Base-by-base conservation (phyloP, 2,329 filamentous ascomycete genomes). In the Orbilia ellipsospora region DNA sequence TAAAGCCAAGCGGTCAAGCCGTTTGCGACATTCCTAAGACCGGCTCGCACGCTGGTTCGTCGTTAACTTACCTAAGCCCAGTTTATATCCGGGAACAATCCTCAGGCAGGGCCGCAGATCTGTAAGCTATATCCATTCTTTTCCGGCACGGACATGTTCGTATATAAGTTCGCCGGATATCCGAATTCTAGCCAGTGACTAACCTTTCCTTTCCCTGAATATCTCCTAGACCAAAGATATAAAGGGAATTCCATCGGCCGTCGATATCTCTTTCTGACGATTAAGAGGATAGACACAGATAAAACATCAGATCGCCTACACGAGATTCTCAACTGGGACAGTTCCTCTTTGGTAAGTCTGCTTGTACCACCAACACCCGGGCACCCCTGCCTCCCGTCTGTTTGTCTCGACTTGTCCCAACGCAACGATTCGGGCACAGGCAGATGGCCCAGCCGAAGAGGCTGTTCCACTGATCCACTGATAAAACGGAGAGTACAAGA, bases 21-120 rank as follows among this genome's bases (percentile, higher is more conserved):
- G 70, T 68, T 74, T 74, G 70, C 70, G 63, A 74, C 70, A 68
- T 74, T 74, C 70, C 70, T 68, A 74, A 74, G 68, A 63, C 70
- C 70, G 70, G 56, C 57, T 36, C 6, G 31, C 31, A 7, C 31
- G 31, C 31, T 36, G 31, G 31, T 10, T 36, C 31, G 31, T 64
- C 57, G 63, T 60, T 50, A n/a, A 36, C 48, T 55, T 56, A 52
- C 62, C 57, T 44, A 64, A 63, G 54, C 51, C 70, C 65, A 51
- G 59, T 31, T 68, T 74, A 74, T 74, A 74, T 68, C 70, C 70
- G 70, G 70, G 70, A 20, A 59, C 50, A 59, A 56, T 48, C 28
- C 56, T 50, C 42, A 54, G 28, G 62, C 56, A 50, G 55, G 60
- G 50, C 66, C 70, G 70, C 55, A 68, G 63, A 74, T 74, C 63